phyloP scores from a whole-genome alignment of 31 red algal genomes.

The Porphyra umbilicalis region DNA sequence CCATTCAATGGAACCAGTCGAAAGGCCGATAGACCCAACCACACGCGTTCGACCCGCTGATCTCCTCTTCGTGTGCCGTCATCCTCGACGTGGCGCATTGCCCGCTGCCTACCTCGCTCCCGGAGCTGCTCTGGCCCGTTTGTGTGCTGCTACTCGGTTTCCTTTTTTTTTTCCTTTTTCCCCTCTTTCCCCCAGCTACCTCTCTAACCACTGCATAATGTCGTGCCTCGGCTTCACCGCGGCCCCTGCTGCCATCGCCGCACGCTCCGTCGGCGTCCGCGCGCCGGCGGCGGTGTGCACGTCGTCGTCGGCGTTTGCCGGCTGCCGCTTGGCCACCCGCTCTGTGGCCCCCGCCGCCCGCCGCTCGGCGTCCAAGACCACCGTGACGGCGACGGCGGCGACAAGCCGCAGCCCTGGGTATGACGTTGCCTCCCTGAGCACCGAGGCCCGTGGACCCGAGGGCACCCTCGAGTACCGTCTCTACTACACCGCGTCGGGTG shows the following conservation, averaged over 20 bases:
- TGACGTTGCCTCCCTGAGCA: not conserved
- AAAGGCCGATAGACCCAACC: no score
- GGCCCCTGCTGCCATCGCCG: not conserved
- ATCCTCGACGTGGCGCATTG: no score
- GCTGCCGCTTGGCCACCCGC: not conserved
- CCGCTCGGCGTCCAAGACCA: not conserved
- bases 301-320: not conserved
- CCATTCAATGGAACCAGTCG: no score
- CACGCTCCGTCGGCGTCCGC: not conserved
- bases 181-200: not conserved
- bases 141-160: no score
- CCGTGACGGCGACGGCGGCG: not conserved
- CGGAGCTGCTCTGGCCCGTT: no score
- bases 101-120: no score
- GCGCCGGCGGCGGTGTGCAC: not conserved
- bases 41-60: no score
- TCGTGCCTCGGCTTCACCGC: not conserved
- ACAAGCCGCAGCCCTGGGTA: not conserved
- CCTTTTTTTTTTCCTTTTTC: not conserved
- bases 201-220: not conserved
- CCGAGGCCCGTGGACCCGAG: slow-evolving; percentile 5
- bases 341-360: not conserved
- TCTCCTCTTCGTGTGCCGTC: no score
- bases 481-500: slow-evolving; percentile 5
- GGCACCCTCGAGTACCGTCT: slow-evolving; percentile 42